Percentiles rank a stretch among this genome's conserved stretches.
phyloP scores from a whole-genome alignment of 2,329 filamentous ascomycete species.

The Pyricularia grisea region DNA sequence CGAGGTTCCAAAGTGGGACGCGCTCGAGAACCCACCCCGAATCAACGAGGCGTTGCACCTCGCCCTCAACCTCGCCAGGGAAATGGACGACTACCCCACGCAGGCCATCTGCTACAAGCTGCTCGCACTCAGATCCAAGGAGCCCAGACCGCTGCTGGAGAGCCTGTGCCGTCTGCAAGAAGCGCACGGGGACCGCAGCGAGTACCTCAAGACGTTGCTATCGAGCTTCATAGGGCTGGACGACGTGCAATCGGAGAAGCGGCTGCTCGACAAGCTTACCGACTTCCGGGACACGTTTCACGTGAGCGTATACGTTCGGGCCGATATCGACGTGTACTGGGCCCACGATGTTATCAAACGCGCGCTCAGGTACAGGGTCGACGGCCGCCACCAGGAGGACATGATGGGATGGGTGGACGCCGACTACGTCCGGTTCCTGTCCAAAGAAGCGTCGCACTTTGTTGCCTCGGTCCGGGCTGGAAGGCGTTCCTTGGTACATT shows the following conservation, averaged over 20 bases:
- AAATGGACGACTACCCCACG: constrained; percentile 4
- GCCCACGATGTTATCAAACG: background rate
- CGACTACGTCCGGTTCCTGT: background rate
- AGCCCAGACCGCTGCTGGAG: background rate
- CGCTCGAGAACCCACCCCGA: background rate
- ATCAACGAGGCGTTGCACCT: background rate
- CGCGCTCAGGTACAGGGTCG: background rate
- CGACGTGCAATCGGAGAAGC: constrained; percentile 3
- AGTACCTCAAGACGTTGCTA: background rate
- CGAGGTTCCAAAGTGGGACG: background rate
- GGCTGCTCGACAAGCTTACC: background rate
- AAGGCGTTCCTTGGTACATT: background rate
- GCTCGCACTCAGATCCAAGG: constrained; percentile 1
- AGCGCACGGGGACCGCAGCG: background rate
- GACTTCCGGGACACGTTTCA: background rate
- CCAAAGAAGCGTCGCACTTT: background rate
- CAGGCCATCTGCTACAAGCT: constrained; percentile 5
- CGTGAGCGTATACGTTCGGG: background rate
- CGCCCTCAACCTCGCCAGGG: background rate
- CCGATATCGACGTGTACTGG: background rate
- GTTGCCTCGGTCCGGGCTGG: background rate
- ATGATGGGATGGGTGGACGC: background rate
- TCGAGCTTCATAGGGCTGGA: constrained; percentile 11
- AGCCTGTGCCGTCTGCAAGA: background rate
- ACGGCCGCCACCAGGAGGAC: background rate